phyloP scores from a whole-genome alignment of 164 flowering plant genomes.

The Taxillus chinensis region DNA sequence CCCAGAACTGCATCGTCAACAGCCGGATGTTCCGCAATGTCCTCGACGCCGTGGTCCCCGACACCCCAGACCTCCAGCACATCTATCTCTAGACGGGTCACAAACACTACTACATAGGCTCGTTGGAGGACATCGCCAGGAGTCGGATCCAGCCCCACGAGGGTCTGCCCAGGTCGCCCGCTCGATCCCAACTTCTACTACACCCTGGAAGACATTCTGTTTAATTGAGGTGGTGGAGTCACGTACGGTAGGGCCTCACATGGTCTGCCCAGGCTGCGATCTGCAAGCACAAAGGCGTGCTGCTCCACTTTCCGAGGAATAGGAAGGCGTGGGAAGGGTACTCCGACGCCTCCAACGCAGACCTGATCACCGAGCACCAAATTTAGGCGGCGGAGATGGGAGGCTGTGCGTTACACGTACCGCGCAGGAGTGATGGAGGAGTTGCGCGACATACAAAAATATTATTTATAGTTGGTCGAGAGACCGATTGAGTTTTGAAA shows the following conservation, averaged over 20 bases:
- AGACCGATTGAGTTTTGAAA: slow-evolving; percentile 55
- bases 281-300: slow-evolving; percentile 53
- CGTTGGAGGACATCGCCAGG: slow-evolving; percentile 34
- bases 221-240: slow-evolving; percentile 37
- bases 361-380: slow-evolving; percentile 76
- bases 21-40: slow-evolving; percentile 59
- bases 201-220: slow-evolving; percentile 49
- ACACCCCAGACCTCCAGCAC: slow-evolving; percentile 53
- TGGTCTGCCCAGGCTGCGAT: slow-evolving; percentile 77
- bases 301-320: slow-evolving; percentile 51
- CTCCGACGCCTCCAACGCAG: slow-evolving; percentile 53
- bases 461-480: slow-evolving; percentile 37
- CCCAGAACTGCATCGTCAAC: slow-evolving; percentile 41
- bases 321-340: slow-evolving; percentile 51
- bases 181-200: slow-evolving; percentile 59
- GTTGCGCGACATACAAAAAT: slow-evolving; percentile 50
- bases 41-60: slow-evolving; percentile 48
- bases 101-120: slow-evolving; percentile 59
- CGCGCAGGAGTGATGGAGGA: slow-evolving; percentile 65
- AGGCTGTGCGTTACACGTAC: slow-evolving; percentile 77
- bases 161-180: slow-evolving; percentile 60
- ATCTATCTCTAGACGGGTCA: slow-evolving; percentile 62
- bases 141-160: slow-evolving; percentile 49
- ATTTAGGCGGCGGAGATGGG: slow-evolving; percentile 89
- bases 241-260: slow-evolving; percentile 43